These are phyloP conservation scores for Phaseolus coccineus DNA, from an alignment of 331 rosid species.

Conservation along the genomic window DNA sequence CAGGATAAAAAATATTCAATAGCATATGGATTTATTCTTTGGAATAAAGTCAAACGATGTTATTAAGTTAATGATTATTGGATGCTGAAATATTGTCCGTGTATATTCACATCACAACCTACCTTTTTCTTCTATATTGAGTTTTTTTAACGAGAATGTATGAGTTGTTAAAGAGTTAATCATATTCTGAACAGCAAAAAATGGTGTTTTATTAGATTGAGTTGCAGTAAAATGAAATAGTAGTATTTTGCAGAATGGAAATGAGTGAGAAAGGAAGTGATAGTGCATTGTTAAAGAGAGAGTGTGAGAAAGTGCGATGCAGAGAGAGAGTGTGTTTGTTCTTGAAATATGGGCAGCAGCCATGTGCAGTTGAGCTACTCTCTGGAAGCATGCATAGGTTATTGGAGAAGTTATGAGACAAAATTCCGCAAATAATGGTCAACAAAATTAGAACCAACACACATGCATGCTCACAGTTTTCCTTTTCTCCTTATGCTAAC, in stretches of 20 bases:
- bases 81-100: too few species aligned
- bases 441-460: constrained; percentile 34
- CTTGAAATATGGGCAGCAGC: constrained; percentile 44
- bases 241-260: too few species aligned
- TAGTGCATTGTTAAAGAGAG: neutral
- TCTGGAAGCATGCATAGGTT: constrained; percentile 32
- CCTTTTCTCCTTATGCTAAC: neutral
- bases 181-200: too few species aligned
- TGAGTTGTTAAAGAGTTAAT: too few species aligned
- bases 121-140: too few species aligned
- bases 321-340: constrained; percentile 24
- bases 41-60: constrained; percentile 14
- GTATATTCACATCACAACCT: too few species aligned
- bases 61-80: too few species aligned
- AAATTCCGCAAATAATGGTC: constrained; percentile 53
- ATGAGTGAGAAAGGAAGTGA: too few species aligned
- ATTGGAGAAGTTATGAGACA: constrained; percentile 32
- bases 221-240: too few species aligned
- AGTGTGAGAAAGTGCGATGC: constrained; percentile 18
- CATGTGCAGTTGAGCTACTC: constrained; percentile 58
- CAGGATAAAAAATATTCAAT: neutral
- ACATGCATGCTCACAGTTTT: neutral
- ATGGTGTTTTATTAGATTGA: too few species aligned
- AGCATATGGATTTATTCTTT: neutral
- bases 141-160: too few species aligned